Evolutionary conservation across 1,139 yeast species (phyloP).

Genomic region (Candida sp.): DNA sequence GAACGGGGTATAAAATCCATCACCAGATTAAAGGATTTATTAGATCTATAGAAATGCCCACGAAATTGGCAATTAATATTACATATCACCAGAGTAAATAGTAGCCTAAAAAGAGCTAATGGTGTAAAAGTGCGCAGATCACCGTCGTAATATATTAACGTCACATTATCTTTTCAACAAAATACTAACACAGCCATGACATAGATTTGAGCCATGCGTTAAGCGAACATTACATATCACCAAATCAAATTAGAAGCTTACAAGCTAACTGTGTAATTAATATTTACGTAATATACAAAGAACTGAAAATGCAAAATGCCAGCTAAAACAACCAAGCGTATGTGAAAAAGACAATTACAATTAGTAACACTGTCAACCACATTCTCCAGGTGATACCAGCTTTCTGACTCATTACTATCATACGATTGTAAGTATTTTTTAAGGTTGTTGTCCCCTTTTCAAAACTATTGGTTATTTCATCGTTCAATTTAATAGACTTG

Average conservation of each 20-base stretch:
- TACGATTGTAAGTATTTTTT: constrained; percentile 66
- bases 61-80: too few species aligned
- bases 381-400: constrained; percentile 79
- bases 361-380: constrained; percentile 67
- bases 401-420: constrained; percentile 79
- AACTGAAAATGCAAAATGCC: neutral
- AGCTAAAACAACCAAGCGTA: constrained; percentile 70
- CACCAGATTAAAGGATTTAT: constrained; percentile 5
- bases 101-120: too few species aligned
- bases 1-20: constrained; percentile 4
- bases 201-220: too few species aligned
- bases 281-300: neutral
- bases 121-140: too few species aligned
- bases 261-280: neutral
- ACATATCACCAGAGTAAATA: too few species aligned
- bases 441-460: constrained; percentile 44
- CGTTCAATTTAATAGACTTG: constrained; percentile 62
- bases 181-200: too few species aligned
- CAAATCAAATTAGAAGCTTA: too few species aligned
- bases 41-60: neutral
- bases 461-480: constrained; percentile 47
- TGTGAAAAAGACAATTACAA: constrained; percentile 67
- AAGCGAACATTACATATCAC: too few species aligned
- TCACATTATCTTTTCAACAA: too few species aligned
- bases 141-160: too few species aligned